Conservation (phyloP, 108 stramenopile species). For the Chaetoceros muelleri region DNA sequence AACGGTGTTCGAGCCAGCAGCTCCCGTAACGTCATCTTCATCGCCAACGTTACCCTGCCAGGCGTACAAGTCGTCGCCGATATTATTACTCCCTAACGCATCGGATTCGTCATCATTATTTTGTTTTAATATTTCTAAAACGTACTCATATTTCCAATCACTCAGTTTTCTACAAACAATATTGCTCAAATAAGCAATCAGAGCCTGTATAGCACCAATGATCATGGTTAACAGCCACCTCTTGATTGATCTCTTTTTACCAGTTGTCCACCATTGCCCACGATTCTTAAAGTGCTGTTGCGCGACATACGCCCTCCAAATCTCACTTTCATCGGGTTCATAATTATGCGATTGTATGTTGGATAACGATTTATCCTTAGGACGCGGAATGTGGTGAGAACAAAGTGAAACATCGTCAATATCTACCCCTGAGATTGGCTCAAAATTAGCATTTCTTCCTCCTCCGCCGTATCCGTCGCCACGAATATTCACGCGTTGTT, state of each 20-base stretch:
- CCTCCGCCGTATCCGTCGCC: not conserved
- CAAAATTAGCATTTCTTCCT: not conserved
- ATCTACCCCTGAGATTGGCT: not conserved
- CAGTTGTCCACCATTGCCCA: conserved; percentile 88
- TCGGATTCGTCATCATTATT: conserved; percentile 4
- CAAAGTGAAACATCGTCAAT: not conserved
- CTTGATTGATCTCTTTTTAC: conserved; percentile 62
- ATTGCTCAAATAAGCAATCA: conserved; percentile 63
- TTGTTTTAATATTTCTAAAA: conserved; percentile 28
- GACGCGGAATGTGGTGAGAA: too few species aligned
- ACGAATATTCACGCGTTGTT: too few species aligned
- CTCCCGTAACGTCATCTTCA: conserved; percentile 6
- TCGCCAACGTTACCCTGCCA: conserved; percentile 27
- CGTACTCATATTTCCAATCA: conserved; percentile 51
- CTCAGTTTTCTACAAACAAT: conserved; percentile 31
- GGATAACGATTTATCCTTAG: too few species aligned
- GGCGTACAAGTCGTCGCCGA: conserved; percentile 36
- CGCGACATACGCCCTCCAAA: conserved; percentile 76
- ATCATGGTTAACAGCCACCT: conserved; percentile 73
- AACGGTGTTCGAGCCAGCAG: conserved; percentile 13
- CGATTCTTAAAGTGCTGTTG: conserved; percentile 78
- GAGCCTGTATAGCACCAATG: conserved; percentile 70
- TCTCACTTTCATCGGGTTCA: conserved; percentile 82
- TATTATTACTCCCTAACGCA: conserved; percentile 4
- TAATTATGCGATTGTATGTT: conserved; percentile 77